Evolutionary conservation across 257 asterid genomes (phyloP).

Genomic region (Nicotiana tomentosiformis): DNA sequence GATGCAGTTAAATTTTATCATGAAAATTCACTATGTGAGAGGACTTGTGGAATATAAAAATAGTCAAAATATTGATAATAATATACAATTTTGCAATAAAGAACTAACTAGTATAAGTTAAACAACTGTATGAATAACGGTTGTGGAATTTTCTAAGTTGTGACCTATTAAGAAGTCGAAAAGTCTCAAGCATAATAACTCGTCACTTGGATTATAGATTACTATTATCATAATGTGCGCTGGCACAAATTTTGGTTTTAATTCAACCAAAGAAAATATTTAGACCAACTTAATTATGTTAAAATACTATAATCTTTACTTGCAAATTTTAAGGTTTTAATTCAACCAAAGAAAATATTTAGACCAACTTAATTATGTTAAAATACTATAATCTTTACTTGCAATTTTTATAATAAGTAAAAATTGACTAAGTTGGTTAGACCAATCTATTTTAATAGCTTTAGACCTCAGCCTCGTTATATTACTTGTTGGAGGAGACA

Average conservation of each 20-base stretch:
- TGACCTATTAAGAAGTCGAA: not conserved
- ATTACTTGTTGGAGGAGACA: not conserved
- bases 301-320: too few species aligned
- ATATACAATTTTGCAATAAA: too few species aligned
- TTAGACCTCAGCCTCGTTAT: not conserved
- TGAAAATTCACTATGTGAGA: too few species aligned
- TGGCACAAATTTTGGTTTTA: not conserved
- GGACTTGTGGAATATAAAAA: too few species aligned
- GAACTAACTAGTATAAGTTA: too few species aligned
- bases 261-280: too few species aligned
- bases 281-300: too few species aligned
- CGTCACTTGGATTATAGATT: not conserved
- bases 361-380: too few species aligned
- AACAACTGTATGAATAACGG: not conserved
- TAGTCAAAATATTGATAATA: not conserved
- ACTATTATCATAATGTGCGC: not conserved
- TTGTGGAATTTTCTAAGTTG: not conserved
- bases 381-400: too few species aligned
- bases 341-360: too few species aligned
- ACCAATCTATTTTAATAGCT: not conserved
- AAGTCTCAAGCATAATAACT: not conserved
- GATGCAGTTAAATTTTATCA: too few species aligned
- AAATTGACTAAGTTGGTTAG: not conserved
- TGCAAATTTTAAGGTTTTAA: too few species aligned
- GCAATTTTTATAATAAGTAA: not conserved